Evolutionary conservation across 805 yeast species (phyloP).

Genomic region (Spathaspora gorwiae): DNA sequence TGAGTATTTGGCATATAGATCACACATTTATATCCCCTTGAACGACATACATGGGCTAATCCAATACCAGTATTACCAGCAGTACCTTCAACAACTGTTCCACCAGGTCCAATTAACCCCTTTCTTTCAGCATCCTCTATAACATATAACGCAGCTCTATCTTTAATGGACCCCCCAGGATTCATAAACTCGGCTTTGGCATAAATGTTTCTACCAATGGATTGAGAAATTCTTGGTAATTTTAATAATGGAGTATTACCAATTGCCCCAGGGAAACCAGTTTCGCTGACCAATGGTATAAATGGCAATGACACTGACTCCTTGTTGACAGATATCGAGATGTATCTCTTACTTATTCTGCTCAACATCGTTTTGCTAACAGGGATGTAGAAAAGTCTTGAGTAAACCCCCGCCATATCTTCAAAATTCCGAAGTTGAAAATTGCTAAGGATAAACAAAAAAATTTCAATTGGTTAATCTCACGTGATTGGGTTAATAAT

Average conservation of each 20-base stretch:
- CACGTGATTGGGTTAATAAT: slow-evolving; percentile 1
- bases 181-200: slow-evolving; percentile 92
- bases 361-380: slow-evolving; percentile 2
- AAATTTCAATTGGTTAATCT: slow-evolving; percentile 1
- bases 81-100: slow-evolving; percentile 88
- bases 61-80: slow-evolving; percentile 98
- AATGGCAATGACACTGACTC: slow-evolving; percentile 36
- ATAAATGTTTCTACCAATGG: slow-evolving; percentile 45
- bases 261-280: slow-evolving; percentile 76
- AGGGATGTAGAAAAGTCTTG: no score
- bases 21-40: slow-evolving; percentile 78
- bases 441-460: not conserved
- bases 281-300: slow-evolving; percentile 59
- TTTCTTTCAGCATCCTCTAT: slow-evolving; percentile 72
- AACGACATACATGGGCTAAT: slow-evolving; percentile 72
- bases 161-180: slow-evolving; percentile 92
- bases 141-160: slow-evolving; percentile 78
- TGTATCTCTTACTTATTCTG: slow-evolving; percentile 10
- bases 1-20: slow-evolving; percentile 92
- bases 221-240: slow-evolving; percentile 20
- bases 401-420: no score
- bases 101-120: slow-evolving; percentile 67
- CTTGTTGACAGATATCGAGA: slow-evolving; percentile 11
- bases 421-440: not conserved
- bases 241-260: slow-evolving; percentile 86